Evolutionary conservation across 2,329 filamentous ascomycete species (phyloP), one percentile per base, ranked within the genome.

Genomic region (Colletotrichum kahawae): DNA sequence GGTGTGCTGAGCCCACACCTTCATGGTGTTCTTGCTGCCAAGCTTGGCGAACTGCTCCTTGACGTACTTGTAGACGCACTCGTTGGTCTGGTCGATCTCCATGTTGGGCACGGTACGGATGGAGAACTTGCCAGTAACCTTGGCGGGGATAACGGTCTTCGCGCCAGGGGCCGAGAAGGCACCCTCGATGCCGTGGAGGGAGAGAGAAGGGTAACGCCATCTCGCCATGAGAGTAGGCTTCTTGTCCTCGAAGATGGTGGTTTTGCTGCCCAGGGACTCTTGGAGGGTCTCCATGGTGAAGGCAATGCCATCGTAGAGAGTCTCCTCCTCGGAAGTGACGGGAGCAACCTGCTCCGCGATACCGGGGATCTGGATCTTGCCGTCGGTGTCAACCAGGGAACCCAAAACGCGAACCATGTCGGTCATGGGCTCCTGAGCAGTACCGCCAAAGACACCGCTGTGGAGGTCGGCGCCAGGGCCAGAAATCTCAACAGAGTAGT

Each of bases 81-180:
- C 90, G 87, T 98, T 97, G 81, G 98, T 97, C 82, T 93, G 92
- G 71, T 95, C 93, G 80, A 95, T 95, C 83, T 98, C 94, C 97
- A 99, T 99, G 87, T 99, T 92, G 68, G 97, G 97, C 27, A 99
- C 97, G 43, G 96, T 98, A 79, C 97, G 93, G 87, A 99, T 98
- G 66, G 95, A 98, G 89, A 99, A 99, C 88, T 99, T 99, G 86
- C 97, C 97, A 81, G 93, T 94, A 73, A 99, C 97, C 89, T 98
- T 98, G 82, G 97, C 96, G 4, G 97, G 97, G 80, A 99, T 99
- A 81, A 99, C 97, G 1, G 97, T 99, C 91, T 99, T 99, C 72
- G 96, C 97, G 62, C 97, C 97, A 7, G 96, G 94, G 3, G 94
- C 93, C 59, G 94, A 96, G 88, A 98, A 99, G 67, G 95, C 97